phyloP scores from a whole-genome alignment of 2,329 filamentous ascomycete species.

The Graphilbum fragrans region DNA sequence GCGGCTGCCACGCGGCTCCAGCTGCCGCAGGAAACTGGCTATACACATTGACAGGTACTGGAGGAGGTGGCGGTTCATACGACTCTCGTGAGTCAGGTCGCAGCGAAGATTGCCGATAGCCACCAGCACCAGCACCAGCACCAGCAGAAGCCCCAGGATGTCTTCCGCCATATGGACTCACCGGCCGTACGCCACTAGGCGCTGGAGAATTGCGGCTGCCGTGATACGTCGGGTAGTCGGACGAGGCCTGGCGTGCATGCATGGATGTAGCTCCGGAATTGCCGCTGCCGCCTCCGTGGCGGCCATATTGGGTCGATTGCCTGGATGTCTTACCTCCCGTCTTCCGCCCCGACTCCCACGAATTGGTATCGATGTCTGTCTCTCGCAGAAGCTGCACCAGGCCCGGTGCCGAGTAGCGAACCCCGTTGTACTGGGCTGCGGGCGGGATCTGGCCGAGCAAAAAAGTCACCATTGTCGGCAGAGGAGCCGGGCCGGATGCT shows the following conservation, averaged over 20 bases:
- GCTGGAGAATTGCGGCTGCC: conserved; percentile 10
- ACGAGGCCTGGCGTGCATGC: conserved; percentile 28
- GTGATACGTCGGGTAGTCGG: conserved; percentile 22
- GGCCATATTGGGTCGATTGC: conserved; percentile 4
- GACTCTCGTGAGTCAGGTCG: conserved; percentile 33
- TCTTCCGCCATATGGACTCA: conserved; percentile 38
- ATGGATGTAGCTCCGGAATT: neutral
- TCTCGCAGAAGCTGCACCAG: conserved; percentile 63
- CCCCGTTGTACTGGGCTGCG: conserved; percentile 58
- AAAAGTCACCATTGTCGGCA: conserved; percentile 59
- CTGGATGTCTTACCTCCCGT: conserved; percentile 14
- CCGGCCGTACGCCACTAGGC: conserved; percentile 22
- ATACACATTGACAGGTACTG: neutral
- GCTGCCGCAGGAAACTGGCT: conserved; percentile 11
- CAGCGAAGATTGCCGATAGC: conserved; percentile 40
- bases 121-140: conserved; percentile 22
- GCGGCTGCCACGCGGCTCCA: neutral
- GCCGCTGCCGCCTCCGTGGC: conserved; percentile 1
- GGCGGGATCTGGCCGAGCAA: conserved; percentile 63
- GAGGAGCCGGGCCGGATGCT: conserved; percentile 39
- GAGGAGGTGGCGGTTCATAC: conserved; percentile 26
- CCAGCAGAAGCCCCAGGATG: too few species aligned
- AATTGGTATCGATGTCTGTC: conserved; percentile 46
- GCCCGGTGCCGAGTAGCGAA: conserved; percentile 55
- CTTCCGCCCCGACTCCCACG: conserved; percentile 32